Evolutionary conservation across 768 basidiomycete species (phyloP), one percentile per base, ranked within the genome.

Genomic region (Kwoniella dendrophila): DNA sequence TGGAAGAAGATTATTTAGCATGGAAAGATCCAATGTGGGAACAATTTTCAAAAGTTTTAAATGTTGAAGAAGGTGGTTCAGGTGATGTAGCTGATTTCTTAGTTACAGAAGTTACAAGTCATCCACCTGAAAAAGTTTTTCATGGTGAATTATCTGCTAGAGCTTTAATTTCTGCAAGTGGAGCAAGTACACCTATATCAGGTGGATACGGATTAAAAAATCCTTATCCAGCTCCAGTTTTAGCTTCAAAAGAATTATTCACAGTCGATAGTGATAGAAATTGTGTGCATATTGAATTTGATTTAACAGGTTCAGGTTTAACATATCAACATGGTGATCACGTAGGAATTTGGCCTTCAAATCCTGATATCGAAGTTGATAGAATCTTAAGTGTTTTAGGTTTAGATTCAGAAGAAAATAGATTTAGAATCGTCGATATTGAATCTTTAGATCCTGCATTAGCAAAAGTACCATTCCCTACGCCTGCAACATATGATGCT

Each of bases 1-100:
- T 99, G 94, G 95, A 99, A 79, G 95, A 99, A 82, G 95, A 99
- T 79, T 99, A 98, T 78, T 85, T 99, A 12, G 93, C 91, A 72
- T 99, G 95, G 95, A 99, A 98, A 80, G 95, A 99, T 74, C 85
- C 84, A 69, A 94, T 98, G 93, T 98, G 93, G 90, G 87, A 89
- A 18, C 86, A 87, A 4, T 90, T 98, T 63, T 84, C 92, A n/a
- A 78, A 83, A 57, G 85, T 85, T 22, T 85, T 97, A 84, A 84
- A 85, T 54, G 92, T 96, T 52, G 94, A 97, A 79, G 96, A 97
- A 78, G 95, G 96, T 36, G 93, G 93, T 69, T 92, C 92, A 53
- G 93, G 91, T 52, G 95, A 99, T 76, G 86, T 89, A 27, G 86
- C 95, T 40, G 95, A 99, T 83, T 99, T 99, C 71, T 84, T 85